Base-by-base conservation (phyloP, 257 asterid species). In the Apocynum venetum region DNA sequence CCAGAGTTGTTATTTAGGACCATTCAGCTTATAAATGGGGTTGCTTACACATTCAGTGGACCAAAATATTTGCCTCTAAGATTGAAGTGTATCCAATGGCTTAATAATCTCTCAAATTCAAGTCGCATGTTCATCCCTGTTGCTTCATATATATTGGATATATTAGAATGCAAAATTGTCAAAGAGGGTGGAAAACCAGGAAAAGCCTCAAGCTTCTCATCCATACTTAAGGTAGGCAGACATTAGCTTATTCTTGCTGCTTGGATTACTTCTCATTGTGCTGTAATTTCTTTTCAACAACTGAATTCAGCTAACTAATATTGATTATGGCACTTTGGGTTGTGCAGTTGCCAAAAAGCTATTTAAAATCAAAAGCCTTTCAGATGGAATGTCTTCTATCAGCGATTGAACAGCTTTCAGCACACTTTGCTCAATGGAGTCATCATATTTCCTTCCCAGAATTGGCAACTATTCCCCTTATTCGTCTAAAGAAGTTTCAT, bases 31-130 rank as follows among this genome's bases (percentile, higher is more conserved):
- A 82, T 96, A 76, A 88, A 84, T 78, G 97, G 97, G 72, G 79
- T 96, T 75, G 92, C 91, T 79, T 81, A 83, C 87, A 77, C 88
- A 89, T 91, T 91, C 84, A 83, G 92, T 72, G 99, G 97, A 73
- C 89, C 95, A 61, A 93, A 97, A 91, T 92, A 96, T 81, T 91
- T 91, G 86, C 98, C 99, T 69, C 81, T 96, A 57, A 85, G 97
- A 79, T 89, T 96, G 77, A 91, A 93, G 88, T 96, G 96, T 83
- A 81, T 91, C 47, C 90, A 86, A 78, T 96, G 99, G 99, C 93
- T 96, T 73, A 93, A 89, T 86, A 71, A 64, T 83, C 90, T 96
- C 64, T 84, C 98, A 70, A 86, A 82, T 83, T 89, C 96, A 49
- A 90, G 91, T 87, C 93, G 91, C 74, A 65, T 73, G 55, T 93